Conservation (phyloP, 1,139 yeast species). For the Candida tetrigidarum region DNA sequence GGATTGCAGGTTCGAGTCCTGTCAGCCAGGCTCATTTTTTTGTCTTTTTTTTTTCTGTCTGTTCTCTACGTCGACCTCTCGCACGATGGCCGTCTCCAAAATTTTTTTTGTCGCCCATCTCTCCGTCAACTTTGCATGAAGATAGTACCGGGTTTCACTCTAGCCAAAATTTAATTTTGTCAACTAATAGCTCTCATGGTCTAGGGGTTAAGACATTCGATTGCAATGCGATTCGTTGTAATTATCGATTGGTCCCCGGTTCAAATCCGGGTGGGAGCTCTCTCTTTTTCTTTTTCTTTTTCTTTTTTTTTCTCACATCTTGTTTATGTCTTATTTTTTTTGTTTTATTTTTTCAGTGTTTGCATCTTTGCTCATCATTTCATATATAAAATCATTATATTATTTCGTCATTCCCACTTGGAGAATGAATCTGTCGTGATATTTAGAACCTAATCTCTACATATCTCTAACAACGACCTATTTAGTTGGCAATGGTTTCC, state of each 20-base stretch:
- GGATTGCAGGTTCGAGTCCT: conserved; percentile 21
- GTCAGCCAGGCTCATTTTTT: conserved; percentile 14
- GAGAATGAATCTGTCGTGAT: no score
- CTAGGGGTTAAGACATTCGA: conserved; percentile 14
- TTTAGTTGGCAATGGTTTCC: conserved; percentile 6
- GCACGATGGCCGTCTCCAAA: no score
- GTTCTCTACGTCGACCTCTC: no score
- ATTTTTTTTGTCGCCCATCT: no score
- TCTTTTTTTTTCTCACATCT: not conserved
- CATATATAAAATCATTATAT: not conserved
- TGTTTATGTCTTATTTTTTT: no score
- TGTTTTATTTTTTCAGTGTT: no score
- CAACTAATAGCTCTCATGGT: conserved; percentile 9
- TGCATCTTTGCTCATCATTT: not conserved
- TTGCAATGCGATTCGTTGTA: conserved; percentile 9
- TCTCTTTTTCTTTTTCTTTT: conserved; percentile 8
- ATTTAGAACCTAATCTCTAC: not conserved
- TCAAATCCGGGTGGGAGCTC: conserved; percentile 15
- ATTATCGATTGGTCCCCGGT: conserved; percentile 16
- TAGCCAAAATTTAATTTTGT: no score
- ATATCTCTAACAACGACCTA: not conserved
- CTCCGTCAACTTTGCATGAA: no score
- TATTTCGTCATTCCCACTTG: no score
- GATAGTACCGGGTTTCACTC: no score
- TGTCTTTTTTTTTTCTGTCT: conserved; percentile 12